These are phyloP conservation scores for Iberis pinnata DNA, from an alignment of 345 rosid species.

Conservation along the genomic window DNA sequence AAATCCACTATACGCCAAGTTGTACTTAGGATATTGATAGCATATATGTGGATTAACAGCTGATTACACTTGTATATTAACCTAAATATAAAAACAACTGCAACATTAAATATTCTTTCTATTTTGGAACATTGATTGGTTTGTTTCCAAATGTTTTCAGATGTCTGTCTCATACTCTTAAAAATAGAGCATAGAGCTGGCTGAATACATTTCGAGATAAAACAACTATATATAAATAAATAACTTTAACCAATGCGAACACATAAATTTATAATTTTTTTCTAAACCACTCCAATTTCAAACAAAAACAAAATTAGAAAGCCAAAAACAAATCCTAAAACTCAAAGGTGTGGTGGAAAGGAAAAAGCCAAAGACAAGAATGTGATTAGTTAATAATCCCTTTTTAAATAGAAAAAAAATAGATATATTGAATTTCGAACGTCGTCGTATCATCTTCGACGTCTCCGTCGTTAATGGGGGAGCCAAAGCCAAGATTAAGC, in stretches of 20 bases:
- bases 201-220: constrained; percentile 11
- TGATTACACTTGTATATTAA: neutral
- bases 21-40: no score
- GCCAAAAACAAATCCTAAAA: neutral
- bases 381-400: constrained; percentile 1
- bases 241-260: constrained; percentile 17
- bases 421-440: neutral
- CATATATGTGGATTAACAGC: no score
- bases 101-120: neutral
- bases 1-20: no score
- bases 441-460: constrained; percentile 16
- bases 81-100: neutral
- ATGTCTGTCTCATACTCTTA: constrained; percentile 10
- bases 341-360: neutral
- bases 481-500: constrained; percentile 35
- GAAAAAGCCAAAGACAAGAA: neutral
- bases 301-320: constrained; percentile 14
- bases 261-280: constrained; percentile 20
- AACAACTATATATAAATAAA: constrained; percentile 26
- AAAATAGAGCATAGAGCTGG: constrained; percentile 28
- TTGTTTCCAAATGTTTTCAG: constrained; percentile 14
- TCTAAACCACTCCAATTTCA: constrained; percentile 3
- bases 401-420: constrained; percentile 1
- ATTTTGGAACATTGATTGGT: constrained; percentile 15
- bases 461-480: constrained; percentile 48